Base-by-base conservation (phyloP, 768 basidiomycete species). In the Rhodotorula kratochvilovae region DNA sequence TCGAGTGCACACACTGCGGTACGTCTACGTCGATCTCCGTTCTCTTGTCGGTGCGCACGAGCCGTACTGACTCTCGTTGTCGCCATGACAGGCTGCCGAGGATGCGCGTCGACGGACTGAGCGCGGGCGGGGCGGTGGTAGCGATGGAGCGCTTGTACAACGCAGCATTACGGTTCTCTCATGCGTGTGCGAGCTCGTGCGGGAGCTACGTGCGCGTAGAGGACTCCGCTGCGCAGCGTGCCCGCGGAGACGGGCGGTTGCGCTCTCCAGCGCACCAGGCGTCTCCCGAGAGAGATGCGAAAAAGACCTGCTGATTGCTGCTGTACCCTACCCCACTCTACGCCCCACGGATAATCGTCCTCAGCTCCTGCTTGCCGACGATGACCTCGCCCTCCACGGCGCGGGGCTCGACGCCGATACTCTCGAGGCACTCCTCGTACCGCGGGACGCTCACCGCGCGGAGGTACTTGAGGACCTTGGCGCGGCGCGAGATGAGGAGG, bases 1-100 rank as follows among this genome's bases (percentile, higher is more conserved):
- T 98, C 3, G 92, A 99, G 80, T 99, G 95, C 81, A 90, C 91
- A 58, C 93, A 97, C 79, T 97, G 95, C 81, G 95, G 95, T 94
- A 77, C 71, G 91, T 86, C 29, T n/a, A n/a, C n/a, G n/a, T n/a
- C n/a, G n/a, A n/a, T n/a, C 29, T 57, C 42, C 17, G 15, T 33
- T 54, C 36, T 27, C 63, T 29, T 23, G 19, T 17, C 25, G 1
- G n/a, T 25, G 2, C 31, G 13, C 8, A 31, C n/a, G 46, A 12
- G 36, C 21, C 8, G 7, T 16, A 21, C 21, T 16, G 36, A 5
- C 6, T 29, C 35, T 13, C 8, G 33, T 56, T n/a, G 27, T 29
- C 39, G 48, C 48, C 6, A 50, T 50, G 48, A 42, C 71, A 93
- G 91, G 91, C 21, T 94, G 91, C 78, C 88, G 90, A 73, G 91